These are phyloP conservation scores for Ceratocystis cacaofunesta DNA, from an alignment of 2,329 filamentous ascomycete species.

Conservation along the genomic window DNA sequence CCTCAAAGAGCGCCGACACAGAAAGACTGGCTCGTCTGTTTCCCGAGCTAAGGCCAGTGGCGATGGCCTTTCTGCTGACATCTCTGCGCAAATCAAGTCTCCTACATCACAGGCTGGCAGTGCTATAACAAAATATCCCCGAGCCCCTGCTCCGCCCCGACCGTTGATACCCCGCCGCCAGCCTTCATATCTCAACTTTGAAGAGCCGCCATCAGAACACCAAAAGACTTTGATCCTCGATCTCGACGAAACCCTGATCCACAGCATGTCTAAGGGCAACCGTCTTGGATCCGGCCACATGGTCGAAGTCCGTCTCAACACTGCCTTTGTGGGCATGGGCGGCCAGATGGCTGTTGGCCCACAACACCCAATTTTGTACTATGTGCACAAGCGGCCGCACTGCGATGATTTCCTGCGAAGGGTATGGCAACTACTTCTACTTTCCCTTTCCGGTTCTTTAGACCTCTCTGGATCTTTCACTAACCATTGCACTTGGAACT, in stretches of 20 bases:
- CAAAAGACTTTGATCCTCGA: constrained; percentile 93
- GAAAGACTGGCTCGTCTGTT: constrained; percentile 31
- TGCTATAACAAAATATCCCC: constrained; percentile 75
- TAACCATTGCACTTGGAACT: constrained; percentile 18
- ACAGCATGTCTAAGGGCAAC: constrained; percentile 93
- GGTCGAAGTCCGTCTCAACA: constrained; percentile 88
- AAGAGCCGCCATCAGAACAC: constrained; percentile 39
- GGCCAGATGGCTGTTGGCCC: constrained; percentile 56
- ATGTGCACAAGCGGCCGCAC: constrained; percentile 92
- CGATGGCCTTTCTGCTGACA: constrained; percentile 26
- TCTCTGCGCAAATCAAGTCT: constrained; percentile 78
- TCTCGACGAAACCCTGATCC: constrained; percentile 91
- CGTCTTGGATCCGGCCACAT: constrained; percentile 95
- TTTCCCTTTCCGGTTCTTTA: background rate
- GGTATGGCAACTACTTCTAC: constrained; percentile 29
- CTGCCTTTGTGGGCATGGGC: constrained; percentile 50
- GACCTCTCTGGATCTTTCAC: constrained; percentile 4
- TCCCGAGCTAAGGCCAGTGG: constrained; percentile 11
- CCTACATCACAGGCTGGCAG: constrained; percentile 64
- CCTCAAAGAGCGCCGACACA: constrained; percentile 58
- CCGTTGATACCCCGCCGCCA: constrained; percentile 80
- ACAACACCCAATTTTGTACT: constrained; percentile 94
- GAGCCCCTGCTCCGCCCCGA: constrained; percentile 73
- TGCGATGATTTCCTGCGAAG: constrained; percentile 93
- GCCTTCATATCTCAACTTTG: constrained; percentile 64